These are phyloP conservation scores for Croton laevigatus DNA, from an alignment of 441 rosid species.

Conservation along the genomic window DNA sequence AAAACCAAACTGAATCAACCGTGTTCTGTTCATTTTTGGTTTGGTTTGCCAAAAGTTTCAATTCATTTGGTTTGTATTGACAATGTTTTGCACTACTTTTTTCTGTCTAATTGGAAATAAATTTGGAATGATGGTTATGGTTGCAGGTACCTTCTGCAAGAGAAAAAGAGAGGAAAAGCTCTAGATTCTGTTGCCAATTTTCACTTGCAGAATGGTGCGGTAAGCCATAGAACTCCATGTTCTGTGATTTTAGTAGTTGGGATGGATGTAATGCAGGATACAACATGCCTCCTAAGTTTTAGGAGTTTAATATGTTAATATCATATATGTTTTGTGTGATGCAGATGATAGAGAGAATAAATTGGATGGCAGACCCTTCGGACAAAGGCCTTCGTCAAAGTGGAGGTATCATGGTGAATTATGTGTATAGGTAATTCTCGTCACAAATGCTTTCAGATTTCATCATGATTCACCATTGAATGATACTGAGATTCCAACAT, in stretches of 20 bases:
- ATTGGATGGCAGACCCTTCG: constrained; percentile 93
- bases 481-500: not conserved
- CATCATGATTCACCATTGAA: not conserved
- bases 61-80: too few species aligned
- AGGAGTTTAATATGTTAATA: constrained; percentile 1
- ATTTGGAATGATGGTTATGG: constrained; percentile 13
- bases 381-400: constrained; percentile 80
- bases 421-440: constrained; percentile 66
- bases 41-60: too few species aligned
- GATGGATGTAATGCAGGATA: not conserved
- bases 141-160: constrained; percentile 76
- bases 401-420: constrained; percentile 95
- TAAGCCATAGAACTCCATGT: constrained; percentile 30
- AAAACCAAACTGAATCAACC: too few species aligned
- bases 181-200: constrained; percentile 96
- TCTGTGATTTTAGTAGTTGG: not conserved
- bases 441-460: not conserved
- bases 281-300: not conserved
- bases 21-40: too few species aligned
- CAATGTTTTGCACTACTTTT: too few species aligned
- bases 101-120: too few species aligned
- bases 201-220: constrained; percentile 99
- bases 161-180: constrained; percentile 96
- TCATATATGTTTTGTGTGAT: constrained; percentile 12
- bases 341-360: constrained; percentile 92